Evolutionary conservation across 805 yeast species (phyloP), one percentile per base, ranked within the genome.

Genomic region (Phaffomyces opuntiae): DNA sequence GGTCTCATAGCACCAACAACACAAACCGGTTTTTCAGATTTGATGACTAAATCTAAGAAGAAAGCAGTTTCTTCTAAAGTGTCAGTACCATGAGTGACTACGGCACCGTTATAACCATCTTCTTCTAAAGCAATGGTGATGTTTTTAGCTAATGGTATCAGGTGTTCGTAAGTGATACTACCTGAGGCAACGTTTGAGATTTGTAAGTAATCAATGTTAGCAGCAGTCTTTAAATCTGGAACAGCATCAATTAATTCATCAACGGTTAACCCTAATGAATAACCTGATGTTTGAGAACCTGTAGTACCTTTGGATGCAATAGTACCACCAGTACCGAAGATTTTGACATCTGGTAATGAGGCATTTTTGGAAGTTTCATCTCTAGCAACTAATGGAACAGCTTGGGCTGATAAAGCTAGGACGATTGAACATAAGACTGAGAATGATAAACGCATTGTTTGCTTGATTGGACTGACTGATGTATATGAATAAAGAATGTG

Each of bases 61-160:
- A 80, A 80, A 0, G 84, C 78, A 8, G 87, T 80, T 57, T 80
- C 87, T 43, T 81, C 80, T 66, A 79, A 68, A 2, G 85, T 77
- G 54, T 80, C 87, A 8, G 87, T 80, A n/a, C 87, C 87, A 59
- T 80, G 87, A 1, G 85, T 80, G 35, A 80, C 75, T 38, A 80
- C 85, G 17, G 79, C 72, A 36, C 84, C 85, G 53, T 77, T 79
- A 50, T 69, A 75, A 14, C 58, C 60, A 36, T 52, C 61, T 3
- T 62, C 49, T 25, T 62, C 66, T 34, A 78, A 57, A 31, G 74
- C 73, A 24, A 67, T 67, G 12, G 70, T 61, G 17, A 80, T 68
- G 46, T 74, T 73, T 38, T 65, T 60, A 49, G 77, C 70, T 40
- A 80, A 68, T 40, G 65, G 63, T 44, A 70, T 54, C 45, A 80